Conservation (phyloP, 306 rosid species). For the Betula pendula region DNA sequence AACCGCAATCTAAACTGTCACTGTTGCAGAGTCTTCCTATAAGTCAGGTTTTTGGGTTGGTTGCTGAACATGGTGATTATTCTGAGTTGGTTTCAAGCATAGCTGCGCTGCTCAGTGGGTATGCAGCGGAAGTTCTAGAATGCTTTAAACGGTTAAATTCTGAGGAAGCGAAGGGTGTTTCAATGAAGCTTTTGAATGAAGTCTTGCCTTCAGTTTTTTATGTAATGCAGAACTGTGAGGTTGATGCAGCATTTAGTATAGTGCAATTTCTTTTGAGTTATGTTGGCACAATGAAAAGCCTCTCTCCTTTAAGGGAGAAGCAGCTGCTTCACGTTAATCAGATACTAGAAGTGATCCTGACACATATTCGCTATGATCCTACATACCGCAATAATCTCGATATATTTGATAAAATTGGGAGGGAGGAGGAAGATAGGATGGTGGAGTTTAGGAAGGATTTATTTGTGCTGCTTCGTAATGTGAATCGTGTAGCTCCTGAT, state of each 20-base stretch:
- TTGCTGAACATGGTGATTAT: constrained; percentile 59
- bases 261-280: constrained; percentile 83
- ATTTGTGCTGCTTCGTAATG: constrained; percentile 61
- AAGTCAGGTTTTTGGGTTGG: constrained; percentile 64
- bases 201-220: constrained; percentile 84
- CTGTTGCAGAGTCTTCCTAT: constrained; percentile 84
- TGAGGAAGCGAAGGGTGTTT: constrained; percentile 64
- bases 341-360: constrained; percentile 79
- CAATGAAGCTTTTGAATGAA: constrained; percentile 75
- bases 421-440: constrained; percentile 94
- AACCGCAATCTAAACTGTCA: constrained; percentile 62
- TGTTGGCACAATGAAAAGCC: constrained; percentile 71
- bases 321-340: constrained; percentile 76
- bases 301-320: constrained; percentile 65
- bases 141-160: constrained; percentile 83
- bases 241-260: constrained; percentile 73
- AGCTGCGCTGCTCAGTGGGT: constrained; percentile 79
- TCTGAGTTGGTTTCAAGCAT: constrained; percentile 63
- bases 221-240: constrained; percentile 74
- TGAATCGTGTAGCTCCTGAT: constrained; percentile 72
- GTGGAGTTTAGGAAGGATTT: constrained; percentile 86
- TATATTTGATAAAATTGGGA: constrained; percentile 78
- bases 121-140: constrained; percentile 77
- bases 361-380: constrained; percentile 73
- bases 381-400: constrained; percentile 67